These are phyloP conservation scores for Phytophthora melonis DNA, from an alignment of 352 stramenopile species.

Conservation along the genomic window DNA sequence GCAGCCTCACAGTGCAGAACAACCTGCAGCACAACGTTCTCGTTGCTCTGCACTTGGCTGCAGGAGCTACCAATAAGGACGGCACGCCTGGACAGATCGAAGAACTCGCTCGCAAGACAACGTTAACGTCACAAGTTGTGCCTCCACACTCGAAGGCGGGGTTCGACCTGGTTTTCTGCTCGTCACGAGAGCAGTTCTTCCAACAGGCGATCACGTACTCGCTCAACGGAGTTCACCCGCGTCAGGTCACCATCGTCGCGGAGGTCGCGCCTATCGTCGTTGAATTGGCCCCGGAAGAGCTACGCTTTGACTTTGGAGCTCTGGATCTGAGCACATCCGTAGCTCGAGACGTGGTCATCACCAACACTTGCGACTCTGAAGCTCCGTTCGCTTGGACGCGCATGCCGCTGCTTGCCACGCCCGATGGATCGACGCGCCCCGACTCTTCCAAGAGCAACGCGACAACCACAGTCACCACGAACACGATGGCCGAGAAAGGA, in stretches of 20 bases:
- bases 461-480: constrained; percentile 34
- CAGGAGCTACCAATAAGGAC: constrained; percentile 15
- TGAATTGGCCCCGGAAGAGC: constrained; percentile 54
- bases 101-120: constrained; percentile 69
- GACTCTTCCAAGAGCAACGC: constrained; percentile 74
- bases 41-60: constrained; percentile 56
- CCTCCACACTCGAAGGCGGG: constrained; percentile 80
- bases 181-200: constrained; percentile 82
- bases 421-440: constrained; percentile 32
- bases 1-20: constrained; percentile 92
- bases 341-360: constrained; percentile 73
- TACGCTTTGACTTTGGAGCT: constrained; percentile 85
- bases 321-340: constrained; percentile 61
- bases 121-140: constrained; percentile 84
- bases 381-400: constrained; percentile 88
- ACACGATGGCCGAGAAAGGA: constrained; percentile 30
- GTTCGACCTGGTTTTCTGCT: constrained; percentile 93
- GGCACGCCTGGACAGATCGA: constrained; percentile 43
- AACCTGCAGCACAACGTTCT: constrained; percentile 85
- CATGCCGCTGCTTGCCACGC: constrained; percentile 20
- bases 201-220: constrained; percentile 84
- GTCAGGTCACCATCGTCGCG: constrained; percentile 86
- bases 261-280: constrained; percentile 93
- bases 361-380: constrained; percentile 92
- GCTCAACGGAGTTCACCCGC: constrained; percentile 87